A percentile compares a stretch with the other conserved stretches of the same genome.
phyloP scores from a whole-genome alignment of 108 stramenopile species.

The Nannochloropsis salina region DNA sequence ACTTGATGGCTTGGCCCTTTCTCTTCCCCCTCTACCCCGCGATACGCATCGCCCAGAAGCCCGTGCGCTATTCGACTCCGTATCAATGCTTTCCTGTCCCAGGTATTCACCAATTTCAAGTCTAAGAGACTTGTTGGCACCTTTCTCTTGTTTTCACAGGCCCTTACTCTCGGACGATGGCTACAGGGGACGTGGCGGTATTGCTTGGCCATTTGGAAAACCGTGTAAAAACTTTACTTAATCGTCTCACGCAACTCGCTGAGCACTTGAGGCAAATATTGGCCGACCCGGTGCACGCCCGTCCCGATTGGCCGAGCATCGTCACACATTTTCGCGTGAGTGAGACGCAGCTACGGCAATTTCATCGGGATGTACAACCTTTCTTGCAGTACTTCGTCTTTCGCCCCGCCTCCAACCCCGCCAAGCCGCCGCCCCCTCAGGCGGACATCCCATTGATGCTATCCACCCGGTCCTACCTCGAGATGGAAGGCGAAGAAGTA shows the following conservation, averaged over 20 bases:
- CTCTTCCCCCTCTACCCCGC: too few relatives aligned
- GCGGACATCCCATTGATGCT: not conserved
- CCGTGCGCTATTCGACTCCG: too few relatives aligned
- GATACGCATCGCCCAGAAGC: too few relatives aligned
- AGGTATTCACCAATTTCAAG: too few relatives aligned
- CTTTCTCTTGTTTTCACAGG: not conserved
- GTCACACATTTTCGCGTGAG: slow-evolving; percentile 9
- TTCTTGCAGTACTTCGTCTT: slow-evolving; percentile 16
- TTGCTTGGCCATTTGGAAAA: not conserved
- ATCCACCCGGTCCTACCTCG: not conserved
- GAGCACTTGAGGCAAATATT: not conserved
- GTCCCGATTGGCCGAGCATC: not conserved
- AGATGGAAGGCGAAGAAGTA: not conserved
- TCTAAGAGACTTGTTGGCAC: too few relatives aligned
- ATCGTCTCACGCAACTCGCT: not conserved
- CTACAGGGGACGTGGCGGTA: not conserved
- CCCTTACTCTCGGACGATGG: not conserved
- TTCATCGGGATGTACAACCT: slow-evolving; percentile 17
- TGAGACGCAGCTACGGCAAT: not conserved
- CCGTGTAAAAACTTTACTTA: not conserved
- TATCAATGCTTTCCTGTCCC: too few relatives aligned
- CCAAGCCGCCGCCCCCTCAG: not conserved
- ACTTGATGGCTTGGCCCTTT: too few relatives aligned
- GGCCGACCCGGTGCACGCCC: slow-evolving; percentile 6
- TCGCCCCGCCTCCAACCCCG: not conserved